Conservation (phyloP, 2,329 filamentous ascomycete genomes). For the Fusarium sp. region DNA sequence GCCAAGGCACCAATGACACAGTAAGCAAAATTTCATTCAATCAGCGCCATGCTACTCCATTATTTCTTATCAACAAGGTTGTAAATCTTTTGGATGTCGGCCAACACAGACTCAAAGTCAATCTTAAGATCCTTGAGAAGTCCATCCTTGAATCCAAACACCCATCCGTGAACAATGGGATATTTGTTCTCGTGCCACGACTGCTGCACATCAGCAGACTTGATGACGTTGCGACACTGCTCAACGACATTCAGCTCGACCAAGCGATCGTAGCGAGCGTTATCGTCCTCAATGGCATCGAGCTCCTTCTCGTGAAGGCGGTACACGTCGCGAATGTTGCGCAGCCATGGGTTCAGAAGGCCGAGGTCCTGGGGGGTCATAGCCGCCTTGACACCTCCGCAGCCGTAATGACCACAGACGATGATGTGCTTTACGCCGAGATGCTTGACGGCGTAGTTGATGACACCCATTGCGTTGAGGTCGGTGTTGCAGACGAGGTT, state of each 20-base stretch:
- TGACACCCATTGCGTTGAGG: slow-evolving; percentile 82
- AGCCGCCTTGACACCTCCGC: slow-evolving; percentile 81
- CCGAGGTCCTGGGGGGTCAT: slow-evolving; percentile 78
- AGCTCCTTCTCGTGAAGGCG: slow-evolving; percentile 78
- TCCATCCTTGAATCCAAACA: slow-evolving; percentile 77
- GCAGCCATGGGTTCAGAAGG: slow-evolving; percentile 78
- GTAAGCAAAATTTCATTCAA: slow-evolving; percentile 24
- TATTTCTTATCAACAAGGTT: slow-evolving; percentile 60
- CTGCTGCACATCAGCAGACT: slow-evolving; percentile 84
- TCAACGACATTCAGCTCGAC: slow-evolving; percentile 87
- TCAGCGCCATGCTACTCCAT: slow-evolving; percentile 22
- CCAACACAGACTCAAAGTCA: slow-evolving; percentile 68
- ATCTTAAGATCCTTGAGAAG: slow-evolving; percentile 74
- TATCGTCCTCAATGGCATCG: slow-evolving; percentile 69
- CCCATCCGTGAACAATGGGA: slow-evolving; percentile 80
- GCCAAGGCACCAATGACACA: not conserved
- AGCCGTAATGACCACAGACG: slow-evolving; percentile 83
- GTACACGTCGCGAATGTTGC: slow-evolving; percentile 81
- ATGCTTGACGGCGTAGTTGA: slow-evolving; percentile 87
- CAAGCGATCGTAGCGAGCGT: slow-evolving; percentile 74
- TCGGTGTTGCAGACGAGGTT: slow-evolving; percentile 87
- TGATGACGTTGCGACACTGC: slow-evolving; percentile 82
- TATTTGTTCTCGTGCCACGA: slow-evolving; percentile 72
- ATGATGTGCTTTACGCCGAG: slow-evolving; percentile 85
- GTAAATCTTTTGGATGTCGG: slow-evolving; percentile 74